These are phyloP conservation scores for Neurospora sp. DNA, from an alignment of 495 filamentous ascomycete genomes.

Conservation along the genomic window DNA sequence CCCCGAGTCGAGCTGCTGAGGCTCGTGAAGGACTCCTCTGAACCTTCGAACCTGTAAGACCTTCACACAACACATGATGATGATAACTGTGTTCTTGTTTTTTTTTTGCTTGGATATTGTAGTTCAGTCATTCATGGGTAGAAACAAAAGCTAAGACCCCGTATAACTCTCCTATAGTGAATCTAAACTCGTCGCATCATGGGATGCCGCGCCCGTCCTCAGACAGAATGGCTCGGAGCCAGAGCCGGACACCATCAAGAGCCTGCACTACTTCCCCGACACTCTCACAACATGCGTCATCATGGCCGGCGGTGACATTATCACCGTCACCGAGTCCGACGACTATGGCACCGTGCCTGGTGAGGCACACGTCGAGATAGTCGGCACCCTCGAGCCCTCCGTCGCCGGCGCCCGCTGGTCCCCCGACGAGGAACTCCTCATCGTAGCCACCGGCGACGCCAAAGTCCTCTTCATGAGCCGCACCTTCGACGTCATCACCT, in stretches of 20 bases:
- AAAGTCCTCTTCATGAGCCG: slow-evolving; percentile 90
- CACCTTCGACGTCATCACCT: slow-evolving; percentile 72
- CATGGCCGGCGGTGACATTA: slow-evolving; percentile 82
- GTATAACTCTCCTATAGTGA: slow-evolving; percentile 15
- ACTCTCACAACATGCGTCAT: slow-evolving; percentile 66
- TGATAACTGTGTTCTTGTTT: no score
- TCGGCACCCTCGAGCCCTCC: slow-evolving; percentile 85
- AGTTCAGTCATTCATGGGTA: neutral
- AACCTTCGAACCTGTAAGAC: slow-evolving; percentile 37
- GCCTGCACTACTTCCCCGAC: slow-evolving; percentile 77
- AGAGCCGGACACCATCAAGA: slow-evolving; percentile 57
- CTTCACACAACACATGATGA: slow-evolving; percentile 2
- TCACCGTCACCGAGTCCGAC: slow-evolving; percentile 72
- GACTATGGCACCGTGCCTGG: slow-evolving; percentile 47
- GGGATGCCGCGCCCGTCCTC: slow-evolving; percentile 66
- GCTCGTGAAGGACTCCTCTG: slow-evolving; percentile 29
- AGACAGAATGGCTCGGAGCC: slow-evolving; percentile 50
- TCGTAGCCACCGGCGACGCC: slow-evolving; percentile 65
- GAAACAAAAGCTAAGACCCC: neutral
- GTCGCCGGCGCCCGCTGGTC: slow-evolving; percentile 90
- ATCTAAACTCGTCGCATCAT: slow-evolving; percentile 55
- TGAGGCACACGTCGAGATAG: slow-evolving; percentile 69
- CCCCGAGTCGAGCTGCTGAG: slow-evolving; percentile 57
- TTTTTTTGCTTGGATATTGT: neutral
- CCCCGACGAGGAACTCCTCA: slow-evolving; percentile 84